phyloP scores from a whole-genome alignment of 495 filamentous ascomycete genomes.

The Penicillium mononematosum region DNA sequence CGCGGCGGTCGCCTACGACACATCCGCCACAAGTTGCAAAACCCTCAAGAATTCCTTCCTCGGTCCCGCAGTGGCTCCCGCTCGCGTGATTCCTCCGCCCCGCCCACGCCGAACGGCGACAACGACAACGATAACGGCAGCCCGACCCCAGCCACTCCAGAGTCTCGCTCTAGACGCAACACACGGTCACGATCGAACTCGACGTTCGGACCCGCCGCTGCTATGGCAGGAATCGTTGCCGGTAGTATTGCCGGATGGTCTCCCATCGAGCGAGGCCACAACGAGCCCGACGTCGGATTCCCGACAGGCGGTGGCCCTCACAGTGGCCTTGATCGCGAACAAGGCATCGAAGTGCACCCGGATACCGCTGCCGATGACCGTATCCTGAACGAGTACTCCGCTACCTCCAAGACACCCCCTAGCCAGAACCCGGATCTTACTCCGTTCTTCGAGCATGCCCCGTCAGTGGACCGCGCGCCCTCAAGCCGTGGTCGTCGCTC shows the following conservation, averaged over 20 bases:
- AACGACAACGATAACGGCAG: conserved; percentile 39
- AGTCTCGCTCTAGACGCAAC: conserved; percentile 67
- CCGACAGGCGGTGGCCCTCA: conserved; percentile 36
- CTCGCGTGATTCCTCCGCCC: conserved; percentile 68
- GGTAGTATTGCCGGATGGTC: conserved; percentile 88
- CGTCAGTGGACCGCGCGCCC: conserved; percentile 37
- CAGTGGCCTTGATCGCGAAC: conserved; percentile 48
- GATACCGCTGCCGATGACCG: conserved; percentile 56
- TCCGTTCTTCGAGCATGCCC: conserved; percentile 50
- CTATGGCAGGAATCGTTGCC: conserved; percentile 82
- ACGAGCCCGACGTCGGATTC: conserved; percentile 53
- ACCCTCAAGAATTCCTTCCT: conserved; percentile 73
- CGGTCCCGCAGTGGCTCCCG: conserved; percentile 72
- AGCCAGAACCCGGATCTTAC: conserved; percentile 58
- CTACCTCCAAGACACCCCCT: conserved; percentile 48
- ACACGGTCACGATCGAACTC: conserved; percentile 85
- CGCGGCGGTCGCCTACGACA: conserved; percentile 84
- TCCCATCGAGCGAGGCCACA: conserved; percentile 64
- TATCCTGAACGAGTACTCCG: conserved; percentile 47
- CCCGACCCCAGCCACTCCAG: conserved; percentile 60
- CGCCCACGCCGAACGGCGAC: conserved; percentile 62
- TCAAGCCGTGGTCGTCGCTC: conserved; percentile 41
- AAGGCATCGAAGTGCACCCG: conserved; percentile 59
- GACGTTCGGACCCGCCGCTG: conserved; percentile 76
- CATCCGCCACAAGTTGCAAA: conserved; percentile 78